Base-by-base conservation (phyloP, 768 basidiomycete species). In the Myochromella boudieri region DNA sequence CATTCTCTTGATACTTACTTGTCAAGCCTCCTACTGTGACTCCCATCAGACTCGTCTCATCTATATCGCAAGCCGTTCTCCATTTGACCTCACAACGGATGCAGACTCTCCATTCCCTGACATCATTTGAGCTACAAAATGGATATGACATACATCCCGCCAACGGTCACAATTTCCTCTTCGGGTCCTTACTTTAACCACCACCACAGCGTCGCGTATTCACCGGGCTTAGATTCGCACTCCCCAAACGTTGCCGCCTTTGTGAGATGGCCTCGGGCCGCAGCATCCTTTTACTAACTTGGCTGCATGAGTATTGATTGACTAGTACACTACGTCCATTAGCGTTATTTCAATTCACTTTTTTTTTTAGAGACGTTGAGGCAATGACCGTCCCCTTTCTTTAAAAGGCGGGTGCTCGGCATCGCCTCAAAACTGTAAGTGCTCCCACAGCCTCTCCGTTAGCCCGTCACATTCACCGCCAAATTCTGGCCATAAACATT, bases 251-350 rank as follows among this genome's bases (percentile, higher is more conserved):
- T n/a, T n/a, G n/a, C 37, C 22, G 37, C 17, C 37, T 9, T 38
- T 6, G 12, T 38, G 22, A 24, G 37, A 38, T 25, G 4, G 3
- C 24, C 9, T 25, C 4, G 7, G 24, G 6, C 26, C 26, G 11
- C 37, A 38, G 37, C 24, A 25, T 25, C 37, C 17, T 5, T 1
- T 18, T n/a, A n/a, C 15, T 9, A 38, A 12, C 15, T 15, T 42
- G 27, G 28, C 40, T 42, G 26, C 29, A 17, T 42, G 40, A 29
- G 17, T n/a, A 42, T 18, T 42, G 40, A 42, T 42, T 42, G 40
- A 42, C 40, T 42, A 42, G 40, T 29, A 28, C 15, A 12, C 7
- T 14, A 28, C 27, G 15, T 20, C 27, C 27, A 8, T 27, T 42
- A 42, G 26, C n/a, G 27, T 14, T 4, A 22, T 21, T 38, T 25